phyloP scores from a whole-genome alignment of 805 yeast species.

The Zygoascus flipseniorum region DNA sequence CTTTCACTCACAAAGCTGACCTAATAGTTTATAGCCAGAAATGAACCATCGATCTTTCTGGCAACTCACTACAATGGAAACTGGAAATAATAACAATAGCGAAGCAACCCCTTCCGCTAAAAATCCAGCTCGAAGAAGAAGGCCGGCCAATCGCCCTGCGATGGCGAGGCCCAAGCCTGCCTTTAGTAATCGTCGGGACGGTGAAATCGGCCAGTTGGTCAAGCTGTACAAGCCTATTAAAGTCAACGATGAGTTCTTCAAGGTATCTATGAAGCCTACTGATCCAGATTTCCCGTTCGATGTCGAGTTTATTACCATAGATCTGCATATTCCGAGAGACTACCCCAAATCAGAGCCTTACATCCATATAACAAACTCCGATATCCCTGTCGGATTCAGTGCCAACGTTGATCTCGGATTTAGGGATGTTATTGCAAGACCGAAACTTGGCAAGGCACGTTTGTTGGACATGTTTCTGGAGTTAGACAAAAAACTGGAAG shows the following conservation, averaged over 20 bases:
- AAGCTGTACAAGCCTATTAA: slow-evolving; percentile 2
- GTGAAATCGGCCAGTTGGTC: slow-evolving; percentile 2
- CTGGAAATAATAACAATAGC: neutral
- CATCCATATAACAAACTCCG: slow-evolving; percentile 51
- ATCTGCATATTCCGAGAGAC: slow-evolving; percentile 44
- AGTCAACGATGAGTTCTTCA: slow-evolving; percentile 2
- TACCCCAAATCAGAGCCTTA: slow-evolving; percentile 48
- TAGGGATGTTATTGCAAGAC: slow-evolving; percentile 30
- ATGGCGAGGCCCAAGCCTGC: slow-evolving; percentile 11
- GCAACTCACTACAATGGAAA: no score
- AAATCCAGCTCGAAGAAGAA: neutral
- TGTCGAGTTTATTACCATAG: slow-evolving; percentile 42
- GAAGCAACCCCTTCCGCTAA: neutral
- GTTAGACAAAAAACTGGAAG: slow-evolving; percentile 51
- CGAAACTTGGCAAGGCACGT: slow-evolving; percentile 29
- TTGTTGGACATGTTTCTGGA: slow-evolving; percentile 47
- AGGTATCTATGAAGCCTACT: slow-evolving; percentile 35
- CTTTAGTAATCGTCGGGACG: slow-evolving; percentile 3
- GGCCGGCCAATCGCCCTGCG: slow-evolving; percentile 7
- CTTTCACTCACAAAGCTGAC: no score
- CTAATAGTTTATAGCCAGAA: no score
- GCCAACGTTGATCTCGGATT: slow-evolving; percentile 63
- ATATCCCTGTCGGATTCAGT: slow-evolving; percentile 62
- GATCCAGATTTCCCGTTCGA: slow-evolving; percentile 73
- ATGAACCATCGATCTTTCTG: no score